Evolutionary conservation across 192 early-diverging fungal species (phyloP).

Genomic region (Backusella westeae): DNA sequence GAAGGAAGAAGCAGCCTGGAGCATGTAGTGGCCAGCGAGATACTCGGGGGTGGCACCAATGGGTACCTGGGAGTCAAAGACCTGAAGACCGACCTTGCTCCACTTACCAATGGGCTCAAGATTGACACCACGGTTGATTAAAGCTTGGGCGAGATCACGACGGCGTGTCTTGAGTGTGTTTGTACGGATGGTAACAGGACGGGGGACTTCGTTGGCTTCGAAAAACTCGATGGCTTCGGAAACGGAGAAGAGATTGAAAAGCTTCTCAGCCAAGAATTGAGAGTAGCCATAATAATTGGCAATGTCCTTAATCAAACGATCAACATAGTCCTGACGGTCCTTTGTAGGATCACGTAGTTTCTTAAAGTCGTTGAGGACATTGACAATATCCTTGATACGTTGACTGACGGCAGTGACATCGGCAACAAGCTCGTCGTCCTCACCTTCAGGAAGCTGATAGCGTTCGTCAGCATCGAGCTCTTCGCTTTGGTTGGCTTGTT

Average conservation of each 20-base stretch:
- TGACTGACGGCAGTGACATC: constrained; percentile 67
- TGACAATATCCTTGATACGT: constrained; percentile 89
- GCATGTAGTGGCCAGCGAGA: constrained; percentile 98
- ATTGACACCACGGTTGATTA: constrained; percentile 96
- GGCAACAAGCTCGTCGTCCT: constrained; percentile 66
- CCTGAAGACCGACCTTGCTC: constrained; percentile 95
- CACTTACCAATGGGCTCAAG: constrained; percentile 98
- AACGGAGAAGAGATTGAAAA: constrained; percentile 88
- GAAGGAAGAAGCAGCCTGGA: constrained; percentile 97
- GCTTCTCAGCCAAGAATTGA: constrained; percentile 85
- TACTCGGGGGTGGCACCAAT: constrained; percentile 98
- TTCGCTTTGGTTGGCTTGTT: constrained; percentile 74
- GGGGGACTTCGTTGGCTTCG: constrained; percentile 96
- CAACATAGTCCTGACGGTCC: constrained; percentile 83
- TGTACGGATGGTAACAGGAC: constrained; percentile 94
- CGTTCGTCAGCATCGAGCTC: constrained; percentile 69
- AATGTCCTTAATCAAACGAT: constrained; percentile 87
- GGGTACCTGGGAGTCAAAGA: constrained; percentile 95
- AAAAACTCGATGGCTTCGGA: constrained; percentile 97
- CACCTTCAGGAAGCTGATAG: constrained; percentile 62
- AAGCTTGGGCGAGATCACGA: constrained; percentile 90
- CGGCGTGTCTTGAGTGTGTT: constrained; percentile 95
- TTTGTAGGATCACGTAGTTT: constrained; percentile 73
- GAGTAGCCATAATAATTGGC: constrained; percentile 95
- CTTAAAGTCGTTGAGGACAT: constrained; percentile 87